These are phyloP conservation scores for Trametes villosa DNA, from an alignment of 768 basidiomycete genomes.

Conservation along the genomic window DNA sequence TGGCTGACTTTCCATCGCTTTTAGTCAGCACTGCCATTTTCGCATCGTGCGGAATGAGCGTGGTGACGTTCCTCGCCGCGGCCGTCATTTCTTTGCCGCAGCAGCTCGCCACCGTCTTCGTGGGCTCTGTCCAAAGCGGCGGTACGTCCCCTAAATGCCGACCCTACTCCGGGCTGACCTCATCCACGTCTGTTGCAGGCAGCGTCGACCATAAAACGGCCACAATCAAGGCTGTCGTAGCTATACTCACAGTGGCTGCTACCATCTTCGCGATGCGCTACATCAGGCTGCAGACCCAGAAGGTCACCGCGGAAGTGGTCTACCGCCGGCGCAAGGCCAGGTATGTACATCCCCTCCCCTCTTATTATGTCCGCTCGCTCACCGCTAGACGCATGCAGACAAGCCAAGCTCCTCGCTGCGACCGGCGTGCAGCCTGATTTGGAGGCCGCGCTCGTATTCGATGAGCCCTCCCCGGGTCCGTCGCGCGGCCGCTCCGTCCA, in stretches of 20 bases:
- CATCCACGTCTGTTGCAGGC: slow-evolving; percentile 29
- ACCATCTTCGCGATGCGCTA: slow-evolving; percentile 83
- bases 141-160: neutral
- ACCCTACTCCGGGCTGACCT: neutral
- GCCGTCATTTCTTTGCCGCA: slow-evolving; percentile 82
- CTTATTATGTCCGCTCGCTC: too few relatives aligned
- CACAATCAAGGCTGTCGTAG: slow-evolving; percentile 62
- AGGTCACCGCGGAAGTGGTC: slow-evolving; percentile 64
- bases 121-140: slow-evolving; percentile 53
- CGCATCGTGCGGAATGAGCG: slow-evolving; percentile 82
- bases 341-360: slow-evolving; percentile 35
- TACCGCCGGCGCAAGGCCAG: slow-evolving; percentile 71
- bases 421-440: slow-evolving; percentile 7
- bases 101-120: slow-evolving; percentile 88
- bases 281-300: slow-evolving; percentile 70
- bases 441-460: neutral
- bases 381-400: too few relatives aligned
- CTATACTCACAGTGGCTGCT: slow-evolving; percentile 69
- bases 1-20: slow-evolving; percentile 34
- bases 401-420: too few relatives aligned
- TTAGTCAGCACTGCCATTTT: slow-evolving; percentile 85
- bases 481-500: neutral
- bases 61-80: slow-evolving; percentile 72
- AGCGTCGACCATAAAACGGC: slow-evolving; percentile 35
- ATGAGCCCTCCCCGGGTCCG: neutral